Percentiles rank a stretch among this genome's conserved stretches.
These are phyloP conservation scores for Drechslerella dactyloides DNA, from an alignment of 2,329 filamentous ascomycete species.

Conservation along the genomic window DNA sequence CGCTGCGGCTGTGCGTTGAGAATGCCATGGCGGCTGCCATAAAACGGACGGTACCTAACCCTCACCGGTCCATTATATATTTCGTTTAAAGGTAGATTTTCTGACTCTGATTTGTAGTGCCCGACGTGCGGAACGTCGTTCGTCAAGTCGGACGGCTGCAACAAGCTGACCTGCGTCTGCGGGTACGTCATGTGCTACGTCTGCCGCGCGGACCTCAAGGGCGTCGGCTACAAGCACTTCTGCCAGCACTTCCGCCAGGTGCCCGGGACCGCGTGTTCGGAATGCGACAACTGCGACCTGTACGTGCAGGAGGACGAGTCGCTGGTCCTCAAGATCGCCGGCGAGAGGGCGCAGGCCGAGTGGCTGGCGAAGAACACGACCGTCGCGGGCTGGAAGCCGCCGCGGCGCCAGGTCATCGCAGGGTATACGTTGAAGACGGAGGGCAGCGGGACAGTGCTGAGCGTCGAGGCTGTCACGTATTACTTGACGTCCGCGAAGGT, in stretches of 20 bases:
- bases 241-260: constrained; percentile 91
- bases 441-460: background rate
- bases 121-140: constrained; percentile 89
- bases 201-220: constrained; percentile 76
- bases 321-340: constrained; percentile 70
- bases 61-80: no score
- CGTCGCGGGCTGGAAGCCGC: constrained; percentile 33
- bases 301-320: constrained; percentile 76
- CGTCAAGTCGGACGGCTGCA: constrained; percentile 92
- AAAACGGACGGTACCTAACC: constrained; percentile 67
- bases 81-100: no score
- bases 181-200: constrained; percentile 99
- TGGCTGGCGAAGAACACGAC: constrained; percentile 69
- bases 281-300: constrained; percentile 82
- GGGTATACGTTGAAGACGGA: constrained; percentile 34
- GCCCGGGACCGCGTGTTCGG: constrained; percentile 74
- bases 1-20: constrained; percentile 86
- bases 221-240: constrained; percentile 88
- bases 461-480: background rate
- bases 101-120: constrained; percentile 66
- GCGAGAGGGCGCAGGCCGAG: constrained; percentile 72
- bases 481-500: constrained; percentile 16
- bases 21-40: constrained; percentile 91
- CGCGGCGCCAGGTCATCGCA: constrained; percentile 33
- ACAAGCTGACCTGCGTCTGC: constrained; percentile 94